phyloP scores from a whole-genome alignment of 2,329 filamentous ascomycete species.

The Chrysoporthe austroafricana region DNA sequence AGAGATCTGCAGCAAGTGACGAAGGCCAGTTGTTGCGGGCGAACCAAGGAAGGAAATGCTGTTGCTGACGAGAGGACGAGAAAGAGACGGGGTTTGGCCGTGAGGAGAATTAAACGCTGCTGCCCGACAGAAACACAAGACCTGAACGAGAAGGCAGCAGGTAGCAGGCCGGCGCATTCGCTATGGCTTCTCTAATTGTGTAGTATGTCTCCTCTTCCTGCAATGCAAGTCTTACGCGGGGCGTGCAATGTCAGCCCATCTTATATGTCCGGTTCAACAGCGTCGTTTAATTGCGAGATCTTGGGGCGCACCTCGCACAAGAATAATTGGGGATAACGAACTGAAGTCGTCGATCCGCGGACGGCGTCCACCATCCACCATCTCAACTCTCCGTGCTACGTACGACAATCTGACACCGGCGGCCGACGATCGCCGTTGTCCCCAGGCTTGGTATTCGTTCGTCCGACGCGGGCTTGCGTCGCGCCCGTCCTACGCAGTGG shows the following conservation, averaged over 20 bases:
- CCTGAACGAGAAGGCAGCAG: conserved; percentile 16
- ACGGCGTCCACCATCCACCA: neutral
- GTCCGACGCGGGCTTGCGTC: conserved; percentile 17
- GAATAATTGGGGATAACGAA: neutral
- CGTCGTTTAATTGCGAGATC: conserved; percentile 30
- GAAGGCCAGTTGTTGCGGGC: neutral
- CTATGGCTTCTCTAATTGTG: neutral
- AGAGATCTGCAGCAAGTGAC: conserved; percentile 1
- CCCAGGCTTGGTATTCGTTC: conserved; percentile 17
- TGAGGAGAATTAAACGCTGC: conserved; percentile 7
- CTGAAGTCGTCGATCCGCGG: neutral
- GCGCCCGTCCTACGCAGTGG: conserved; percentile 21
- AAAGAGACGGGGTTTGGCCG: neutral
- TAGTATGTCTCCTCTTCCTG: conserved; percentile 2
- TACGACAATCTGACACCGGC: conserved; percentile 24
- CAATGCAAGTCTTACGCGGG: conserved; percentile 20
- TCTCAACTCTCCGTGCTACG: neutral
- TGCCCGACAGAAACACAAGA: conserved; percentile 16
- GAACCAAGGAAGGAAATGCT: neutral
- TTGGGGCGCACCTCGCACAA: conserved; percentile 25
- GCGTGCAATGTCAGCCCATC: conserved; percentile 21
- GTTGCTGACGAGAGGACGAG: neutral
- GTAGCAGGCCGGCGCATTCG: conserved; percentile 13
- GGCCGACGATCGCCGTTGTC: conserved; percentile 25
- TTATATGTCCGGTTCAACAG: conserved; percentile 28